Conservation (phyloP, 163 green algal species). For the Scenedesmus sp. region DNA sequence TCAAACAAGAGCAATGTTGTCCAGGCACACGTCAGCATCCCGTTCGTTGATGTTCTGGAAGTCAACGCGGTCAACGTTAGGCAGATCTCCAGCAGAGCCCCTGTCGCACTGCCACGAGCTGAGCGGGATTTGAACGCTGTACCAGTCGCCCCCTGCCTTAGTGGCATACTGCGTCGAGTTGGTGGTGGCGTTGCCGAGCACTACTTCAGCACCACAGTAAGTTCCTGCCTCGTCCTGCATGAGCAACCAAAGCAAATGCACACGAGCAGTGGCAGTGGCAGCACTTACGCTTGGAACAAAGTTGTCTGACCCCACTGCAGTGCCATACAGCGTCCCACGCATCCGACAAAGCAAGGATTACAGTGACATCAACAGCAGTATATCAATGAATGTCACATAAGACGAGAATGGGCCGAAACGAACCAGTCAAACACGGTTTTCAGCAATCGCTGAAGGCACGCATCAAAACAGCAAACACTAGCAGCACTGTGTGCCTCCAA, state of each 20-base stretch:
- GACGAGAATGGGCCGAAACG: too few relatives aligned
- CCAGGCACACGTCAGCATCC: constrained; percentile 39
- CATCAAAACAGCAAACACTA: too few relatives aligned
- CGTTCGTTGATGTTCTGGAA: constrained; percentile 33
- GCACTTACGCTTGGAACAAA: too few relatives aligned
- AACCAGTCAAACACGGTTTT: too few relatives aligned
- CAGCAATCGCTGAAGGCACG: too few relatives aligned
- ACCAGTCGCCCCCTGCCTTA: not conserved
- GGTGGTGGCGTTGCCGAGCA: constrained; percentile 4
- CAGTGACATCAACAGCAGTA: too few relatives aligned
- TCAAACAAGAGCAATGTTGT: constrained; percentile 34
- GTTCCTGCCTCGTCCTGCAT: constrained; percentile 19
- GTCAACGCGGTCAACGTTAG: constrained; percentile 26
- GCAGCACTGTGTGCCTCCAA: too few relatives aligned
- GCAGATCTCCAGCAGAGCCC: constrained; percentile 17
- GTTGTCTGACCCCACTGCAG: too few relatives aligned
- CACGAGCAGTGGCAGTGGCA: not conserved
- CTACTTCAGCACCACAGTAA: constrained; percentile 36
- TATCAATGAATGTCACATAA: too few relatives aligned
- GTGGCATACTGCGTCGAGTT: not conserved
- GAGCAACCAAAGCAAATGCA: not conserved
- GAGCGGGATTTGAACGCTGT: constrained; percentile 30
- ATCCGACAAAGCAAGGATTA: too few relatives aligned
- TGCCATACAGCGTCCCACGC: too few relatives aligned
- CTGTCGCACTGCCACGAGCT: not conserved